These are phyloP conservation scores for Botryotinia calthae DNA, from an alignment of 2,329 filamentous ascomycete species.

Conservation along the genomic window DNA sequence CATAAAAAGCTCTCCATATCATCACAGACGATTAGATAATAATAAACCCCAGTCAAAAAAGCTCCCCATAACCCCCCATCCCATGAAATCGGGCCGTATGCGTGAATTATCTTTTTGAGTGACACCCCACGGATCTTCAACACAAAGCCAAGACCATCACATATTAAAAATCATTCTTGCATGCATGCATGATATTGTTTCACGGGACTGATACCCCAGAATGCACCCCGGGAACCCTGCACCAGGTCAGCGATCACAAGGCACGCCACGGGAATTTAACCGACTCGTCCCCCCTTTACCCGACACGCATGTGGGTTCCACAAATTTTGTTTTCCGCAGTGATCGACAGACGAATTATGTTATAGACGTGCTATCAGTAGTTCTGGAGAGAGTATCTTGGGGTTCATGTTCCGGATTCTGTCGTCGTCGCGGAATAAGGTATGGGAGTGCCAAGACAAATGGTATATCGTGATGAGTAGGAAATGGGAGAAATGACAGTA, in stretches of 20 bases:
- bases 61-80: not conserved
- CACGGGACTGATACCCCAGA: not conserved
- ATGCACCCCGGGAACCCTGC: not conserved
- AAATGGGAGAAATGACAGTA: not conserved
- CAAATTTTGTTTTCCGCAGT: not conserved
- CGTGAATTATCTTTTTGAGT: not conserved
- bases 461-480: not conserved
- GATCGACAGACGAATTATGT: too few species aligned
- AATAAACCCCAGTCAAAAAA: not conserved
- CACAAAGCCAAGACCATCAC: not conserved
- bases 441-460: not conserved
- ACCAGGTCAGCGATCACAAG: conserved; percentile 2
- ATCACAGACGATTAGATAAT: not conserved
- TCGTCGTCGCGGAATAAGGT: too few species aligned
- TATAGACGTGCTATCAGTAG: not conserved
- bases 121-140: not conserved
- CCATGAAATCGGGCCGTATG: not conserved
- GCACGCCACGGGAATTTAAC: not conserved
- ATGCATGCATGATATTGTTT: conserved; percentile 1
- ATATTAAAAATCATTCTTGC: not conserved
- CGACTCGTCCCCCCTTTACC: conserved; percentile 14
- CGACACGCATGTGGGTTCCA: not conserved
- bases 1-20: not conserved
- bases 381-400: not conserved
- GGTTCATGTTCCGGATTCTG: not conserved